Evolutionary conservation across 2,329 filamentous ascomycete genomes (phyloP).

Genomic region (Tolypocladium capitatum): DNA sequence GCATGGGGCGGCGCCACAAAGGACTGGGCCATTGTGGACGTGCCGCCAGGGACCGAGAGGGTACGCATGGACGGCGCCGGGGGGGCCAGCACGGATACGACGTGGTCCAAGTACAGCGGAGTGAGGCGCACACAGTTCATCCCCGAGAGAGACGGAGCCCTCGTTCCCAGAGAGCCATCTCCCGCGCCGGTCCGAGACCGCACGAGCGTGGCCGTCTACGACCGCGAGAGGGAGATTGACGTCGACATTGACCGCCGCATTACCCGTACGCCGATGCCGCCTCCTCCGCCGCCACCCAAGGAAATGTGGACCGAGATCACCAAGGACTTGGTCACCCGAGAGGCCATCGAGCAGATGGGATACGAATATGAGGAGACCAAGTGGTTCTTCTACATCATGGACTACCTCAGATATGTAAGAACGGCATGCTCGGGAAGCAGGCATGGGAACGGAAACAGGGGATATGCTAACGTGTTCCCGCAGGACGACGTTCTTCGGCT

Average conservation of each 20-base stretch:
- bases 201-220: conserved; percentile 33
- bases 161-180: conserved; percentile 14
- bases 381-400: conserved; percentile 82
- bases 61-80: conserved; percentile 73
- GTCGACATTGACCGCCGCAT: conserved; percentile 39
- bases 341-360: conserved; percentile 72
- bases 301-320: conserved; percentile 96
- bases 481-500: conserved; percentile 81
- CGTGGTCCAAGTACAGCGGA: conserved; percentile 68
- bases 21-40: conserved; percentile 72
- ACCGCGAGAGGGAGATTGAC: conserved; percentile 34
- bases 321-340: conserved; percentile 74
- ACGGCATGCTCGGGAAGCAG: background rate
- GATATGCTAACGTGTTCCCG: conserved; percentile 17
- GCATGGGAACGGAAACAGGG: background rate
- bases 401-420: conserved; percentile 78
- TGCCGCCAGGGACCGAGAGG: conserved; percentile 69
- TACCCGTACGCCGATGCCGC: conserved; percentile 21
- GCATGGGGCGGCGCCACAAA: conserved; percentile 60
- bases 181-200: conserved; percentile 19
- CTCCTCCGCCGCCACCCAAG: conserved; percentile 31
- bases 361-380: conserved; percentile 89
- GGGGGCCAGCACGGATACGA: conserved; percentile 61
- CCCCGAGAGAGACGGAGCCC: conserved; percentile 45
- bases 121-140: conserved; percentile 63